Evolutionary conservation across 805 yeast species (phyloP), one percentile per base, ranked within the genome.

Genomic region (Pichia paraexigua): DNA sequence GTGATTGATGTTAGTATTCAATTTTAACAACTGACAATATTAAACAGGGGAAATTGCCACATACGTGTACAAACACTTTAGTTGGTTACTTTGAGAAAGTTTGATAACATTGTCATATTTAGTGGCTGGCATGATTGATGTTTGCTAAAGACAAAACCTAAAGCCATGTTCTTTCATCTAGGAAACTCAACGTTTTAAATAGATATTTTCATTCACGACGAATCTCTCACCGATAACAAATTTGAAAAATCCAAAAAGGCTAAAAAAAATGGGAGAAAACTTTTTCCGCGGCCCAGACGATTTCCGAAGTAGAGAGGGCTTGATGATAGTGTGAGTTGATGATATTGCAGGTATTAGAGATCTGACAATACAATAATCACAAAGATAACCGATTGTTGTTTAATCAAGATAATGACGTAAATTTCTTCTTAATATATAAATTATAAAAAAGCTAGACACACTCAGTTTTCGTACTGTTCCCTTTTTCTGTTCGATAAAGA

Each of bases 31-130:
- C 5, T 5, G 39, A 17, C 4, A 35, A 7, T 9, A 35, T n/a
- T n/a, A n/a, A 7, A n/a, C 5, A 17, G n/a, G 11, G 39, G 17
- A 30, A 3, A 13, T 4, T 45, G 5, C 35, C 30, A 63, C 75
- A 49, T 63, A 72, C 64, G 96, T 85, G 74, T 86, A 92, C 50
- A 94, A 74, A 27, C 96, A 95, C 46, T 78, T 71, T 58, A 94
- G 74, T 70, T 94, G 99, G 72, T 90, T 89, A 40, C 97, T 89
- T 68, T 87, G 96, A 49, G 87, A 87, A 44, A 92, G 77, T 20
- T 87, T 66, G 44, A 80, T 71, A 41, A 89, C 92, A 72, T 86
- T 85, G 53, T 57, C 57, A 49, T 63, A 63, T 27, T 52, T 53
- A 24, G 20, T 10, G 17, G 39, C n/a, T n/a, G 56, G 50, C 56